Conservation (phyloP, 371 early-diverging fungal species). For the Syncephalastrum contaminatum region DNA sequence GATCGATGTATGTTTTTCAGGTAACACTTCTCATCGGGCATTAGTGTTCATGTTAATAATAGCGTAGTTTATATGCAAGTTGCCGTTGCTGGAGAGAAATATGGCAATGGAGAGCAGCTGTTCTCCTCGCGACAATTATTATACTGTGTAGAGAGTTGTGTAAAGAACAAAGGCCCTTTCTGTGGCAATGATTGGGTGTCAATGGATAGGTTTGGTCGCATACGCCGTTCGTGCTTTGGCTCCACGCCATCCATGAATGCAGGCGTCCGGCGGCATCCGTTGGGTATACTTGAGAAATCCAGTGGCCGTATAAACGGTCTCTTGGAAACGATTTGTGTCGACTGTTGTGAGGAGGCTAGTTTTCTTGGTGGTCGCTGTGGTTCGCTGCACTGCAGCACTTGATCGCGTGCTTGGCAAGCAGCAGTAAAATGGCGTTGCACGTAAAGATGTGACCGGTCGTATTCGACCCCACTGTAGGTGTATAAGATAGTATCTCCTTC, state of each 20-base stretch:
- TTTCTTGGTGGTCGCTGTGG: neutral
- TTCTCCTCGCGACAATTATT: no score
- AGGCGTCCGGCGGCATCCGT: neutral
- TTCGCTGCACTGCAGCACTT: neutral
- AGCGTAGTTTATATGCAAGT: no score
- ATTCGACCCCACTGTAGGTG: slow-evolving; percentile 10
- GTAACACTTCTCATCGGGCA: no score
- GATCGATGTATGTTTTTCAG: no score
- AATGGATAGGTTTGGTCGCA: neutral
- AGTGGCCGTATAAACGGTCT: slow-evolving; percentile 3
- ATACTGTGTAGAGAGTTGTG: neutral
- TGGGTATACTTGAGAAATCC: slow-evolving; percentile 4
- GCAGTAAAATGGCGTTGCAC: no score
- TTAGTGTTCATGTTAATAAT: no score
- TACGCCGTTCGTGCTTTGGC: neutral
- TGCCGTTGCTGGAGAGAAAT: no score
- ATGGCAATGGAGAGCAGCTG: no score
- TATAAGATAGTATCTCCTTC: slow-evolving; percentile 3
- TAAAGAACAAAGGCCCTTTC: neutral
- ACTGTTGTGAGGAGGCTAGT: neutral
- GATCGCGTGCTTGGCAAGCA: neutral
- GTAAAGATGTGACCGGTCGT: slow-evolving; percentile 1
- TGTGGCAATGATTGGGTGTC: neutral
- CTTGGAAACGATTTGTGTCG: neutral
- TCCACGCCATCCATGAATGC: neutral